phyloP scores from a whole-genome alignment of 2,329 filamentous ascomycete genomes.

The Colletotrichum lentis region DNA sequence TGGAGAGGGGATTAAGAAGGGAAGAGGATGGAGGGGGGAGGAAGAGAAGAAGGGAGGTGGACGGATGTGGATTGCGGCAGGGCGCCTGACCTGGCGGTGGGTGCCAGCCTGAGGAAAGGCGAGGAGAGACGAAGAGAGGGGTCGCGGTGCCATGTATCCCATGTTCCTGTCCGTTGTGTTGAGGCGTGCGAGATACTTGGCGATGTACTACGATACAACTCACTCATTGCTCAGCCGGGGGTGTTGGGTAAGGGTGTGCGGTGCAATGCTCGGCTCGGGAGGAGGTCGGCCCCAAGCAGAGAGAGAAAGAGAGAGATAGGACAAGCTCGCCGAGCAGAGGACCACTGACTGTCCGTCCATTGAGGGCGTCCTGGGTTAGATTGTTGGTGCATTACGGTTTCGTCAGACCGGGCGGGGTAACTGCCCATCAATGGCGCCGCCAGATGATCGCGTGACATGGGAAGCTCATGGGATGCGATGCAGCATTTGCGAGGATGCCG shows the following conservation, averaged over 20 bases:
- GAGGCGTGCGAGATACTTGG: constrained; percentile 5
- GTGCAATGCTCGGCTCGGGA: neutral
- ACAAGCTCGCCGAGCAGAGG: neutral
- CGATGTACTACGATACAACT: constrained; percentile 5
- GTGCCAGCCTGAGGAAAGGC: constrained; percentile 20
- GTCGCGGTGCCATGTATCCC: constrained; percentile 8
- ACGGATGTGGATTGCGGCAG: constrained; percentile 28
- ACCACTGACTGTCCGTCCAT: neutral
- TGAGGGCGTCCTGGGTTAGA: neutral
- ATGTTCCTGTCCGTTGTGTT: neutral
- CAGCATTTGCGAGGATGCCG: neutral
- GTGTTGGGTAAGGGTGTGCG: neutral
- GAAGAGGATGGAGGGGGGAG: constrained; percentile 4
- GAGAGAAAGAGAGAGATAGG: neutral
- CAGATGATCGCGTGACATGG: constrained; percentile 36
- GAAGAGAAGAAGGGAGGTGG: constrained; percentile 23
- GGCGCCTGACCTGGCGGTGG: constrained; percentile 25
- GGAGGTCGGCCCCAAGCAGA: neutral
- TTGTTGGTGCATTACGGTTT: constrained; percentile 38
- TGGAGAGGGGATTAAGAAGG: constrained; percentile 32
- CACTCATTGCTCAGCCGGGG: neutral
- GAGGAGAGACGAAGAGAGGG: constrained; percentile 17
- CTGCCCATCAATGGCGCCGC: constrained; percentile 34
- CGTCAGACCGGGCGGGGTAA: constrained; percentile 39
- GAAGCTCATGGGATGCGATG: constrained; percentile 25